These are phyloP conservation scores for Colletotrichum liriopes DNA, from an alignment of 2,329 filamentous ascomycete species.

Conservation along the genomic window DNA sequence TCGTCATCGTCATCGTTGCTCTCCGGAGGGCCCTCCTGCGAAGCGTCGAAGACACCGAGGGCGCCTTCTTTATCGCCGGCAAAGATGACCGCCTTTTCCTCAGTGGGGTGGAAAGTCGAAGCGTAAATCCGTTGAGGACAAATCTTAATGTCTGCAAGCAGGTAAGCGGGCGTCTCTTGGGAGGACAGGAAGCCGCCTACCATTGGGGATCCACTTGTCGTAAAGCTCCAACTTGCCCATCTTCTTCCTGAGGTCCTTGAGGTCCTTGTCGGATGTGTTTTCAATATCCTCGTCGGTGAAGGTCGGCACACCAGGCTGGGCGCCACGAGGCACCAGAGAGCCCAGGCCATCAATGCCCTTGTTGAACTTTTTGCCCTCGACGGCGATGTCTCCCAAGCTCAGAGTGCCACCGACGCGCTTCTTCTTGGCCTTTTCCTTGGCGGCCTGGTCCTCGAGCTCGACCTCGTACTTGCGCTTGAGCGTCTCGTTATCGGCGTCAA, in stretches of 20 bases:
- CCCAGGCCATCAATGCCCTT: slow-evolving; percentile 76
- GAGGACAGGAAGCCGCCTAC: slow-evolving; percentile 61
- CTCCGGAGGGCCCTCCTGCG: slow-evolving; percentile 72
- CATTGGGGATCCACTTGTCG: slow-evolving; percentile 85
- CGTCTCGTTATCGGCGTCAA: slow-evolving; percentile 63
- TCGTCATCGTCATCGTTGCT: slow-evolving; percentile 79
- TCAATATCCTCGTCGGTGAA: slow-evolving; percentile 89
- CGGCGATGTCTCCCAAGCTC: slow-evolving; percentile 81
- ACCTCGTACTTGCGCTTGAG: slow-evolving; percentile 68
- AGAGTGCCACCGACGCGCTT: slow-evolving; percentile 70
- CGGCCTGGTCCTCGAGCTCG: slow-evolving; percentile 60
- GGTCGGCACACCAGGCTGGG: slow-evolving; percentile 86
- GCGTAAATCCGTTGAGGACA: slow-evolving; percentile 90
- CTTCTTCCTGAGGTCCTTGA: slow-evolving; percentile 80
- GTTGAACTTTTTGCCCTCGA: slow-evolving; percentile 85
- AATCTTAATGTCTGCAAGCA: slow-evolving; percentile 83
- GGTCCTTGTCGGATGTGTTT: slow-evolving; percentile 81
- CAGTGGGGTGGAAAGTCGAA: slow-evolving; percentile 89
- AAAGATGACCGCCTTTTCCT: slow-evolving; percentile 89
- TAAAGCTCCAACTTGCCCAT: slow-evolving; percentile 87
- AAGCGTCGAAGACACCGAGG: slow-evolving; percentile 91
- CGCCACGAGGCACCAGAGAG: slow-evolving; percentile 73
- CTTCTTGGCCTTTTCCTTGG: slow-evolving; percentile 71
- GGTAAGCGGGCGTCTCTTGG: slow-evolving; percentile 1
- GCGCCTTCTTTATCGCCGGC: slow-evolving; percentile 95